Evolutionary conservation across 192 early-diverging fungal species (phyloP).

Genomic region (Backusella circina): DNA sequence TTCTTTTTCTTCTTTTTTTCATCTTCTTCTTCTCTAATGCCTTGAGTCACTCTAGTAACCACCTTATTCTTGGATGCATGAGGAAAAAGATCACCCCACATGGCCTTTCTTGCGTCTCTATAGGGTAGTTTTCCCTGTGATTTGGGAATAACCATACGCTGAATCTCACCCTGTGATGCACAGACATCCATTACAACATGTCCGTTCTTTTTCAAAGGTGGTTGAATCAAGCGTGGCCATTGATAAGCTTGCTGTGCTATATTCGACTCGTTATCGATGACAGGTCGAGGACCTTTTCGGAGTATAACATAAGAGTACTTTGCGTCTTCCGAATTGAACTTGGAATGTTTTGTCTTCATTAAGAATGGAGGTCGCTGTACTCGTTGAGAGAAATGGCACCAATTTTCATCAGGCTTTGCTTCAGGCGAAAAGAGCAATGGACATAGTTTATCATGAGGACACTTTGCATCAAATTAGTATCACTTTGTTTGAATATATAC

Average conservation of each 20-base stretch:
- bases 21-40: background rate
- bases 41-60: conserved; percentile 15
- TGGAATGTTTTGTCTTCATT: conserved; percentile 65
- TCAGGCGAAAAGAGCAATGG: conserved; percentile 55
- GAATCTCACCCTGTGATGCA: conserved; percentile 48
- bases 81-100: conserved; percentile 86
- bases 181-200: conserved; percentile 76
- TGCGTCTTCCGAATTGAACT: conserved; percentile 65
- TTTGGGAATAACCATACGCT: conserved; percentile 69
- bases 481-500: too few species aligned
- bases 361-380: conserved; percentile 61
- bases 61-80: conserved; percentile 57
- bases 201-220: conserved; percentile 73
- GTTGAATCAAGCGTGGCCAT: conserved; percentile 72
- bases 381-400: conserved; percentile 85
- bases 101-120: conserved; percentile 68
- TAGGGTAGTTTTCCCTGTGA: conserved; percentile 67
- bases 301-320: conserved; percentile 80
- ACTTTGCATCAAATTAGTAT: conserved; percentile 29
- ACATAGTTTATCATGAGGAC: conserved; percentile 71
- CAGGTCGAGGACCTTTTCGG: conserved; percentile 58
- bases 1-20: background rate
- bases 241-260: conserved; percentile 42
- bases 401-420: conserved; percentile 38
- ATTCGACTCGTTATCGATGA: background rate